Conservation (phyloP, 2,329 filamentous ascomycete genomes). For the Colletotrichum paranaense region DNA sequence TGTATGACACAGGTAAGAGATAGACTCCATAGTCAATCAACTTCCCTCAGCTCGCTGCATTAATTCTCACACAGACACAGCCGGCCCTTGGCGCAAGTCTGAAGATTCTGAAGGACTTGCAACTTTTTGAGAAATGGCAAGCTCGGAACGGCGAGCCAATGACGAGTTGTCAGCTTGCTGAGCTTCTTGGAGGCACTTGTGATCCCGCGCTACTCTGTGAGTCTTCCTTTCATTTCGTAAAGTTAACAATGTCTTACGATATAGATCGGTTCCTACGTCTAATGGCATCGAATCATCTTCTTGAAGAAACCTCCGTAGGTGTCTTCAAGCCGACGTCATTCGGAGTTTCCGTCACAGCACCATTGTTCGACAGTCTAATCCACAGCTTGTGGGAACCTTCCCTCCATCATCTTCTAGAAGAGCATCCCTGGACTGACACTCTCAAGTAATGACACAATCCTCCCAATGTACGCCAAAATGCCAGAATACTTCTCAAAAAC, state of each 20-base stretch:
- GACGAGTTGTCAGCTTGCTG: constrained; percentile 1
- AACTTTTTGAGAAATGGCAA: constrained; percentile 15
- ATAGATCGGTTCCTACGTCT: constrained; percentile 9
- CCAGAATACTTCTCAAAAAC: constrained; percentile 2
- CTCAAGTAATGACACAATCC: background rate
- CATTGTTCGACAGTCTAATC: background rate
- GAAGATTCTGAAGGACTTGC: background rate
- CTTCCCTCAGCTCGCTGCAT: fast-evolving
- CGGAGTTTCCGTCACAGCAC: background rate
- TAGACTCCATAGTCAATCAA: no score
- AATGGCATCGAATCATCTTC: constrained; percentile 2
- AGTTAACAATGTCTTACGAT: background rate
- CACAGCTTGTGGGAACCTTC: background rate
- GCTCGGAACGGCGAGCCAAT: background rate
- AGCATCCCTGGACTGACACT: no score
- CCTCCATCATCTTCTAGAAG: no score
- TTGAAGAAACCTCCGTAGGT: background rate
- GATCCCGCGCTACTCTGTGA: background rate
- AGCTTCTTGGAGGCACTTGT: background rate
- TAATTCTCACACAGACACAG: background rate
- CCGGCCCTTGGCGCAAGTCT: constrained; percentile 7
- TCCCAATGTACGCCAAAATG: constrained; percentile 5
- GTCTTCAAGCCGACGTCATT: constrained; percentile 5
- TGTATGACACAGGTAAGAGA: constrained; percentile 10
- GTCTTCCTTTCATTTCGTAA: background rate